Conservation (phyloP, 2,329 filamentous ascomycete species). For the Epichloe glyceriae region DNA sequence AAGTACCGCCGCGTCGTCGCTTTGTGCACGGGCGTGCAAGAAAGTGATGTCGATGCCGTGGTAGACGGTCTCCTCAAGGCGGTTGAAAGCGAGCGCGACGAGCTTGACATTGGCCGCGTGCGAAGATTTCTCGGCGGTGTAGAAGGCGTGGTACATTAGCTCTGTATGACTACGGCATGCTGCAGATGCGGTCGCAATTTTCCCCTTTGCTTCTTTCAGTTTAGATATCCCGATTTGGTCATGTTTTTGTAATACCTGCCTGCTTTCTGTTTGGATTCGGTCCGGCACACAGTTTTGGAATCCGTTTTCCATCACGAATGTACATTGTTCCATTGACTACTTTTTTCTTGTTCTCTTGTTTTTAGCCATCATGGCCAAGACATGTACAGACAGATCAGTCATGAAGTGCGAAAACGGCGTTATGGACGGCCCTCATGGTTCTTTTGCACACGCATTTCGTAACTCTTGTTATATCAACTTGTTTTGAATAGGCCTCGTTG, state of each 20-base stretch:
- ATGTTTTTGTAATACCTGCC: neutral
- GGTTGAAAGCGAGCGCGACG: conserved; percentile 73
- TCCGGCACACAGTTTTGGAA: too few species aligned
- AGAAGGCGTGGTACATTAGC: conserved; percentile 44
- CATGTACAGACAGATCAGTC: too few species aligned
- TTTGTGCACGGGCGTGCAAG: conserved; percentile 69
- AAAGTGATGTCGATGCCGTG: conserved; percentile 66
- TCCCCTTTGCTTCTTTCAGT: neutral
- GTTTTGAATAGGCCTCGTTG: too few species aligned
- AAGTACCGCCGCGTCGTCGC: conserved; percentile 83
- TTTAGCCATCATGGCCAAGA: neutral
- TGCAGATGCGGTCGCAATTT: neutral
- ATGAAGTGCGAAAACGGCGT: neutral
- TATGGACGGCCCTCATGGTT: neutral
- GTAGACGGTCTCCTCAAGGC: conserved; percentile 71
- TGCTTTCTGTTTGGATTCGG: neutral
- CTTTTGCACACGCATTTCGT: neutral
- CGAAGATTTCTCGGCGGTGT: conserved; percentile 70
- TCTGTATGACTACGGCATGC: conserved; percentile 1
- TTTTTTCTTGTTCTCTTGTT: neutral
- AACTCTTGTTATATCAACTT: too few species aligned
- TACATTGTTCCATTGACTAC: too few species aligned
- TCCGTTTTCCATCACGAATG: too few species aligned
- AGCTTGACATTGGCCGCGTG: conserved; percentile 64
- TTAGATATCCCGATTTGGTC: neutral